Base-by-base conservation (phyloP, 352 stramenopile species). In the Globisporangium alternatum region DNA sequence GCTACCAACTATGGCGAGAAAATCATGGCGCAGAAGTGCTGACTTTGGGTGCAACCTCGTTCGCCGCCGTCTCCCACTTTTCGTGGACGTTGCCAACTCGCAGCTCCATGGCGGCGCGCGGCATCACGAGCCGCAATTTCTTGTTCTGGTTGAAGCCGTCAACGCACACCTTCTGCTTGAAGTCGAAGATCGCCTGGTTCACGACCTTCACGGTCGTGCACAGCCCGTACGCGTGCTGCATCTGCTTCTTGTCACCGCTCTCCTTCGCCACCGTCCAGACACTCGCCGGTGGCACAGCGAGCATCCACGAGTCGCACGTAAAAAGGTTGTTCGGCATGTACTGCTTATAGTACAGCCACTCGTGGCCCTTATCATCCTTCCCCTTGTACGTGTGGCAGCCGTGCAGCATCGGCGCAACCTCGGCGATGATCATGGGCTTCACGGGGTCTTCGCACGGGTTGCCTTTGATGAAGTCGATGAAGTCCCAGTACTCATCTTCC, bases 151-250 rank as follows among this genome's bases (percentile, higher is more conserved):
- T 95, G 65, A 88, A 92, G 33, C 86, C 83, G 45, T 85, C 65
- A 4, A 65, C 54, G 45, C 86, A 95, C 35, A 83, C 68, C 5
- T 69, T 69, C 31, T 69, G 67, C 56, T 88, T 89, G 62, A 81
- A 83, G 35, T 85, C 72, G 3, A 90, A 65, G n/a, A 95, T 70
- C 54, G 78, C 82, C 37, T 80, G 74, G 58, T 95, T 95, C 22
- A 90, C 71, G 30, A 87, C 55, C 63, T 90, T 91, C 57, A 95
- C 72, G 57, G 70, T 83, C 39, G 86, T 95, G 65, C 83, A 95
- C n/a, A 95, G 54, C 15, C 82, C 83, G 43, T 91, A 95, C 17
- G 73, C 83, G 49, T 91, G 71, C 51, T 81, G 62, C 72, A 92
- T 81, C 13, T 60, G 57, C 57, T 81, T 68, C 28, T 68, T 57